Conservation (phyloP, 2,329 filamentous ascomycete genomes). For the Berkeleyomyces basicola region DNA sequence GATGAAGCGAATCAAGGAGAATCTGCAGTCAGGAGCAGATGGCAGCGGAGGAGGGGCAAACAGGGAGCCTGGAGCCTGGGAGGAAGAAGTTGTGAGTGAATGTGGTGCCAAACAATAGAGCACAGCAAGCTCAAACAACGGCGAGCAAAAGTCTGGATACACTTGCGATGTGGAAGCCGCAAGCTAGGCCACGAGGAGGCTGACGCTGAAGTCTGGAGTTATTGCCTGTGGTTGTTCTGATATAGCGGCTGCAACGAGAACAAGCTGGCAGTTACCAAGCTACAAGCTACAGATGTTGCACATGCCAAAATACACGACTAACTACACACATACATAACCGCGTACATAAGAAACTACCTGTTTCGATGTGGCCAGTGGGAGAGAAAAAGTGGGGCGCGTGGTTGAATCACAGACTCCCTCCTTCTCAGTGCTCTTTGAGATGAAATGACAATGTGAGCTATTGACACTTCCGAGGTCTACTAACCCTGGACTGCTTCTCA, state of each 20-base stretch:
- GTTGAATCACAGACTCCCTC: not conserved
- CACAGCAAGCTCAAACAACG: not conserved
- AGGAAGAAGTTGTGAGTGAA: not conserved
- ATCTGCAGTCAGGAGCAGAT: not conserved
- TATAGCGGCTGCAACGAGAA: no score
- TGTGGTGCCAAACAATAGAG: not conserved
- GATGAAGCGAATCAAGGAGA: not conserved
- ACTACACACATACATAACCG: no score
- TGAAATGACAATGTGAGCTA: not conserved
- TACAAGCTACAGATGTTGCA: no score
- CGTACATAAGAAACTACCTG: not conserved
- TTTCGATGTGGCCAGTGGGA: not conserved
- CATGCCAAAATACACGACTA: no score
- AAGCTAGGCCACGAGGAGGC: not conserved
- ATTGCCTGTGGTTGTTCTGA: no score
- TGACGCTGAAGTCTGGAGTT: not conserved
- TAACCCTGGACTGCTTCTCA: not conserved
- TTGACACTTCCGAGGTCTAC: not conserved
- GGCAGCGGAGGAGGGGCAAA: not conserved
- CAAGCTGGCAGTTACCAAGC: no score
- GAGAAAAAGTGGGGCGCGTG: not conserved
- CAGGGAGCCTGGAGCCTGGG: not conserved
- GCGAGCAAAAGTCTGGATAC: not conserved
- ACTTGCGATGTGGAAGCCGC: not conserved
- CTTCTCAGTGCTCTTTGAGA: not conserved